phyloP scores from a whole-genome alignment of 148 eudicot species.

The Amaranthus cruentus region DNA sequence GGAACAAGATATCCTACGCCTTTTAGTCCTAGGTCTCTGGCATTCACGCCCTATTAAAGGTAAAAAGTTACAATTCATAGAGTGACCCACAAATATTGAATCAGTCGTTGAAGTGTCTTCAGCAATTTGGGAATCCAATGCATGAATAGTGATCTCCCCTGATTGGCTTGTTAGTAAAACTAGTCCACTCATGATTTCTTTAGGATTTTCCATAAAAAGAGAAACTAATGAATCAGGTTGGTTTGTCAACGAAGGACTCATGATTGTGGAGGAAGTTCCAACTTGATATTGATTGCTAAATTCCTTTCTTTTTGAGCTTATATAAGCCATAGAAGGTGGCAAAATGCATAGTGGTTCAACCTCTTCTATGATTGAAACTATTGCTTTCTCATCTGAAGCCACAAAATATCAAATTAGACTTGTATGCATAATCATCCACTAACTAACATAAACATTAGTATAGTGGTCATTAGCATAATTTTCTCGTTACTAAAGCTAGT shows the following conservation, averaged over 20 bases:
- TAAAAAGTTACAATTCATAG: background rate
- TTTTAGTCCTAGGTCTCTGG: conserved; percentile 14
- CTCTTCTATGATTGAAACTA: background rate
- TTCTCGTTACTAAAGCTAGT: background rate
- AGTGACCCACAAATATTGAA: background rate
- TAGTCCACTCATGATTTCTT: background rate
- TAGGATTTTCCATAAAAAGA: conserved; percentile 12
- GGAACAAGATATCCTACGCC: conserved; percentile 1
- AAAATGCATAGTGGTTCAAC: background rate
- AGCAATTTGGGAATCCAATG: background rate
- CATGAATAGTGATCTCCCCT: background rate
- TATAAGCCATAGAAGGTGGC: background rate
- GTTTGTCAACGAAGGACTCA: background rate
- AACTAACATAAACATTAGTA: background rate
- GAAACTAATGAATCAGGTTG: background rate
- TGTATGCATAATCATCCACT: background rate
- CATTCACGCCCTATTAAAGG: conserved; percentile 4
- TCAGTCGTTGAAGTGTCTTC: background rate
- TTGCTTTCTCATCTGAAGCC: background rate
- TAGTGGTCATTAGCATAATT: background rate
- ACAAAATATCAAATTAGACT: background rate
- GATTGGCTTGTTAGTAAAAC: conserved; percentile 9
- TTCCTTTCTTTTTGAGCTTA: conserved; percentile 2
- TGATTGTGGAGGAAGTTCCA: background rate
- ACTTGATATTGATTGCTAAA: background rate